Evolutionary conservation across 306 rosid species (phyloP).

Genomic region (Sesbania bispinosa): DNA sequence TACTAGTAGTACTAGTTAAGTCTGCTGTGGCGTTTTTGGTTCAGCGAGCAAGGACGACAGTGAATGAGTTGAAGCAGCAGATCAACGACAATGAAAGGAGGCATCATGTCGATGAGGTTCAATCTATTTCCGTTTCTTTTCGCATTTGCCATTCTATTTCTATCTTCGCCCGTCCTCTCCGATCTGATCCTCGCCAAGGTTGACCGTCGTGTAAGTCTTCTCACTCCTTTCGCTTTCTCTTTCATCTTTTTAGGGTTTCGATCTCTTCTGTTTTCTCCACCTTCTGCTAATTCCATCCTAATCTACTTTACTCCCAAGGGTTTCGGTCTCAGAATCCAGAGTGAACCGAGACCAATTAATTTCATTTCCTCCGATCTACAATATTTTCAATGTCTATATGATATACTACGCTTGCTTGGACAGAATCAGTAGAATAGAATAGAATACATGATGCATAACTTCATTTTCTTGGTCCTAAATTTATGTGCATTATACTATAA

Average conservation of each 20-base stretch:
- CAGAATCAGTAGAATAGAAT: background rate
- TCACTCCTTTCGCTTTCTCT: background rate
- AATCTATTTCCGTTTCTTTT: slow-evolving; percentile 49
- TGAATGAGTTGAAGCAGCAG: slow-evolving; percentile 24
- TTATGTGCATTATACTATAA: background rate
- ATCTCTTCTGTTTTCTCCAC: background rate
- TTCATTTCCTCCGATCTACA: slow-evolving; percentile 27
- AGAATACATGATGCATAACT: background rate
- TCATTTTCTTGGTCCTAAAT: no score
- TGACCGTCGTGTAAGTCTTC: slow-evolving; percentile 86
- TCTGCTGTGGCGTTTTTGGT: background rate
- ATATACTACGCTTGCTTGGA: background rate
- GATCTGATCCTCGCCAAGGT: slow-evolving; percentile 89
- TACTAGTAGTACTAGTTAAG: background rate
- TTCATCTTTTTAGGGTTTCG: slow-evolving; percentile 31
- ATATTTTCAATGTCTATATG: background rate
- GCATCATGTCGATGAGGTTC: slow-evolving; percentile 22
- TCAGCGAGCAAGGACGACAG: background rate
- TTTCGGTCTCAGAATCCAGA: background rate
- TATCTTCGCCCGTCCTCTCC: slow-evolving; percentile 58
- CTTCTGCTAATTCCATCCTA: background rate
- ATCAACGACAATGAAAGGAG: background rate
- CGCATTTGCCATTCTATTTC: slow-evolving; percentile 44
- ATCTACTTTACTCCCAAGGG: background rate
- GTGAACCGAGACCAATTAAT: background rate